A percentile compares a stretch with the other conserved stretches of the same genome.
Evolutionary conservation across 192 early-diverging fungal genomes (phyloP).

Genomic region (Coemansia sp.): DNA sequence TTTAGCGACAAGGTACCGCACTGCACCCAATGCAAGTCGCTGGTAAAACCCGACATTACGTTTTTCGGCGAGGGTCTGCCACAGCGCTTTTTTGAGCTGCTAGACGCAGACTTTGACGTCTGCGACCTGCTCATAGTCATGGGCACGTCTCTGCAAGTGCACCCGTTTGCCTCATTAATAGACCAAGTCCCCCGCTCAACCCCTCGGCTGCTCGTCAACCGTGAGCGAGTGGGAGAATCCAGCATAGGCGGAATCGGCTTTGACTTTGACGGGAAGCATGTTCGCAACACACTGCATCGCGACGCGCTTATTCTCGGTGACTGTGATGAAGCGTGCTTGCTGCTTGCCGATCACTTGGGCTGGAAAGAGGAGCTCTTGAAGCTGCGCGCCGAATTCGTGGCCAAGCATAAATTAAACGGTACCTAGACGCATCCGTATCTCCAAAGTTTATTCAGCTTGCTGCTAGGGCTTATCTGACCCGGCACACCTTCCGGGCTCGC

Average conservation of each 20-base stretch:
- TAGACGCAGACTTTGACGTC: constrained; percentile 64
- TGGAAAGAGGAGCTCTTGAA: constrained; percentile 58
- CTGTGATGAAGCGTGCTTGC: constrained; percentile 76
- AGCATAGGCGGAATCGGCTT: constrained; percentile 56
- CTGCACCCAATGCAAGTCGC: constrained; percentile 62
- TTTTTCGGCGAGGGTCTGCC: constrained; percentile 95
- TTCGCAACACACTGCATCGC: constrained; percentile 57
- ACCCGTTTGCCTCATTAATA: constrained; percentile 84
- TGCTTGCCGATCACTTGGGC: constrained; percentile 70
- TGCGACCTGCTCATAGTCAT: constrained; percentile 91
- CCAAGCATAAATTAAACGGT: constrained; percentile 2
- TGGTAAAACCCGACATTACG: constrained; percentile 93
- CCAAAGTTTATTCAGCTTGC: too few relatives aligned
- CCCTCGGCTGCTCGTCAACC: constrained; percentile 90
- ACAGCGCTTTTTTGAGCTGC: constrained; percentile 62
- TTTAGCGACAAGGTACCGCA: constrained; percentile 61
- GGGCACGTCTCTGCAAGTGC: constrained; percentile 87
- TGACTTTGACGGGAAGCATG: constrained; percentile 71
- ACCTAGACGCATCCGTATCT: background rate
- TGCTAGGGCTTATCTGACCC: background rate
- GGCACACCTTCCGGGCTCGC: background rate
- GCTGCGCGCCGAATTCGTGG: constrained; percentile 18
- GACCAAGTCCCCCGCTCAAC: constrained; percentile 59
- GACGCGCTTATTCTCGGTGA: constrained; percentile 79
- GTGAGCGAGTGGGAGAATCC: constrained; percentile 71